Percentiles rank a stretch among this genome's conserved stretches.
phyloP scores from a whole-genome alignment of 495 filamentous ascomycete species.

The Aspergillus sclerotioniger region DNA sequence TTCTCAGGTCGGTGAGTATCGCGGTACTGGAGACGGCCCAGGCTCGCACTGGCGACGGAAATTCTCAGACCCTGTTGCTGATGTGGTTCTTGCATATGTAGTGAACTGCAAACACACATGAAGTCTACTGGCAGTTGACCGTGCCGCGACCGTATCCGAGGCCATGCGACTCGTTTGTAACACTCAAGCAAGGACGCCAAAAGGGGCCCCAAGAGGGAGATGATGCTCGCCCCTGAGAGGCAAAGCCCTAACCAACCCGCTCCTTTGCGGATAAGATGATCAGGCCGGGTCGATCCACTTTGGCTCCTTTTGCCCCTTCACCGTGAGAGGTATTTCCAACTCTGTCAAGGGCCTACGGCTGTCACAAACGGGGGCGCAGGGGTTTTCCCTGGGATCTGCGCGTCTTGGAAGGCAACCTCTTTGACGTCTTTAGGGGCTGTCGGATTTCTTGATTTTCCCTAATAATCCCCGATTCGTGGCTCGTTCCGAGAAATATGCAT shows the following conservation, averaged over 20 bases:
- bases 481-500: constrained; percentile 21
- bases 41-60: not conserved
- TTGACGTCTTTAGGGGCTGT: not conserved
- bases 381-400: not conserved
- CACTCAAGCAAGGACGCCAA: constrained; percentile 16
- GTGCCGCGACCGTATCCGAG: constrained; percentile 20
- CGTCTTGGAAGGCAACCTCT: not conserved
- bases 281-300: not conserved
- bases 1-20: constrained; percentile 18
- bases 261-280: not conserved
- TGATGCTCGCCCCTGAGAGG: not conserved
- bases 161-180: constrained; percentile 25
- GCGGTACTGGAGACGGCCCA: constrained; percentile 6
- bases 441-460: constrained; percentile 10
- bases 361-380: not conserved
- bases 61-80: constrained; percentile 1
- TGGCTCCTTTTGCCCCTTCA: not conserved
- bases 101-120: constrained; percentile 19
- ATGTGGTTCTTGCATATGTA: constrained; percentile 17
- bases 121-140: constrained; percentile 18
- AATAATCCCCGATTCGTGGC: constrained; percentile 25
- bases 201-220: not conserved
- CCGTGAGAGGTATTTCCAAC: not conserved
- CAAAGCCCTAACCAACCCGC: not conserved
- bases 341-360: not conserved